Evolutionary conservation across 768 basidiomycete genomes (phyloP).

Genomic region (Trametes cingulata): DNA sequence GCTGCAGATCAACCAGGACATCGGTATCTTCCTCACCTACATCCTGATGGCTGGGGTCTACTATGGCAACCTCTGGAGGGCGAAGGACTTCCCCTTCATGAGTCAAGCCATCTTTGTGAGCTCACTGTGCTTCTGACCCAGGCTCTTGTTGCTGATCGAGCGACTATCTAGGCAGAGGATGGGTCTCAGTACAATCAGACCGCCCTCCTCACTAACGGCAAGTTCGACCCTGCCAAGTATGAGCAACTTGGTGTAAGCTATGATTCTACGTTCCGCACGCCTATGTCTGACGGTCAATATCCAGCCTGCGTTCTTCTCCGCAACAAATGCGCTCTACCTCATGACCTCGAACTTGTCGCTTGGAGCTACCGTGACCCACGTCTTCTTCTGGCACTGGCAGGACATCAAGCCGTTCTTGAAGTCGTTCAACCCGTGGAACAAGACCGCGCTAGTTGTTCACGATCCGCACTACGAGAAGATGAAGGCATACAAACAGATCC

Average conservation of each 20-base stretch:
- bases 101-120: slow-evolving; percentile 32
- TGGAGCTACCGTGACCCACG: slow-evolving; percentile 36
- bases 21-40: slow-evolving; percentile 35
- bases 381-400: slow-evolving; percentile 39
- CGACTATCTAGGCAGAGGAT: slow-evolving; percentile 23
- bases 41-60: slow-evolving; percentile 33
- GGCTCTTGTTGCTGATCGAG: too few species aligned
- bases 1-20: slow-evolving; percentile 28
- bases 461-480: slow-evolving; percentile 58
- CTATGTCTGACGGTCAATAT: background rate
- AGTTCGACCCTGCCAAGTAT: slow-evolving; percentile 31
- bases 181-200: slow-evolving; percentile 43
- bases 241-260: slow-evolving; percentile 27
- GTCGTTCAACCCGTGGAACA: slow-evolving; percentile 38
- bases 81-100: slow-evolving; percentile 61
- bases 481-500: slow-evolving; percentile 47
- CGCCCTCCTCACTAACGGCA: slow-evolving; percentile 47
- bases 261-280: background rate
- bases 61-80: slow-evolving; percentile 55
- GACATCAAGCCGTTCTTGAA: slow-evolving; percentile 38
- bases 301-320: slow-evolving; percentile 39
- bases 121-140: too few species aligned
- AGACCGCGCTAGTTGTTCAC: slow-evolving; percentile 29
- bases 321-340: slow-evolving; percentile 37
- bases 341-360: slow-evolving; percentile 38